Evolutionary conservation across 805 yeast genomes (phyloP), one percentile per base, ranked within the genome.

Genomic region (Yarrowia bubula): DNA sequence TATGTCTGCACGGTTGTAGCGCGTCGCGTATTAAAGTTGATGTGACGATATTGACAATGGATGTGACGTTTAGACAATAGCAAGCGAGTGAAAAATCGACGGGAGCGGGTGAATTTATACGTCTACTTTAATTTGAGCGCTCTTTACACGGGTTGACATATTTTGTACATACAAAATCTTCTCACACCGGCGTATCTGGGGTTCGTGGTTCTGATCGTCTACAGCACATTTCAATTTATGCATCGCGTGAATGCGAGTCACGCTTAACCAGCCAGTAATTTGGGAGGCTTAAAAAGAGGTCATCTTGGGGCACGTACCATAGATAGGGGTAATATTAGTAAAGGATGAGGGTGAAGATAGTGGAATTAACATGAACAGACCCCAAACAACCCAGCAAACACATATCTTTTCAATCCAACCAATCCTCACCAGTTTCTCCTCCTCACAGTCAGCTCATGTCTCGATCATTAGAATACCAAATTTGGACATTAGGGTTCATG

Each of bases 1-100:
- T 37, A 39, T 39, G 37, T 39, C 61, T 55, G 61, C 61, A 41
- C 42, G 61, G 37, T 39, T 55, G 47, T 28, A 39, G 47, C 61
- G 61, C 61, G 61, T 55, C 61, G 61, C 61, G 61, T 41, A 55
- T 55, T 55, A 55, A 32, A 41, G 61, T 55, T 55, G 47, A 31
- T 28, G 46, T 39, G 47, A 55, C 61, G 47, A 55, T 55, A 39
- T 32, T 31, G 61, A 41, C 38, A 17, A 55, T 48, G 55, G 41
- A 18, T 35, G 53, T 47, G 39, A 17, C 31, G 32, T 48, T 33
- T 11, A 14, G 10, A 33, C 41, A 48, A 48, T 33, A 35, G 55
- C 41, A 48, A 35, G 38, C 22, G 1, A 31, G 18, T 17, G 28
- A 11, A 6, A 10, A 8, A 2, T 9, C 28, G 10, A 7, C 8